phyloP scores from a whole-genome alignment of 1,139 yeast genomes.

The Saccharomyces hybrid region DNA sequence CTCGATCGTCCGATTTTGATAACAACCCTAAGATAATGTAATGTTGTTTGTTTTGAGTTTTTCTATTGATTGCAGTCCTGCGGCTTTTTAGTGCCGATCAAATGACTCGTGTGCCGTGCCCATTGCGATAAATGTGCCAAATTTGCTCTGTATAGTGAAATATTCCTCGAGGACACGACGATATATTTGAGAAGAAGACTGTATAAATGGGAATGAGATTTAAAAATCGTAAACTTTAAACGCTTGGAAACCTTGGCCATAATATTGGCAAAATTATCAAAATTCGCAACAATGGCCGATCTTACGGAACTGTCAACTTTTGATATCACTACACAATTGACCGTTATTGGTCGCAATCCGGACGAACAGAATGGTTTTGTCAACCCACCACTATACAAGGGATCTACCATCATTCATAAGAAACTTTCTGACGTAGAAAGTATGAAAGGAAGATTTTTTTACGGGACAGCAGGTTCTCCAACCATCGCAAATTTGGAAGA shows the following conservation, averaged over 20 bases:
- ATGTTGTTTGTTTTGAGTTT: not conserved
- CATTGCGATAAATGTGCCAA: not conserved
- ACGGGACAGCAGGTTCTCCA: constrained; percentile 11
- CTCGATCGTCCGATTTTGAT: not conserved
- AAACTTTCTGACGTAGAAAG: constrained; percentile 6
- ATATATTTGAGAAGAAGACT: not conserved
- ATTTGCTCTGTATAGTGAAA: not conserved
- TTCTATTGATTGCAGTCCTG: not conserved
- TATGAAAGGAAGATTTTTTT: constrained; percentile 7
- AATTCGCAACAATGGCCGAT: not conserved
- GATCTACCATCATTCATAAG: constrained; percentile 10
- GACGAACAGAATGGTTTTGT: constrained; percentile 9
- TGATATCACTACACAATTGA: constrained; percentile 4
- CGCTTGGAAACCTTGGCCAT: not conserved
- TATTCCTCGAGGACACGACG: not conserved
- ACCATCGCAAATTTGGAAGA: constrained; percentile 10
- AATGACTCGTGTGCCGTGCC: not conserved
- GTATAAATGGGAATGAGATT: not conserved
- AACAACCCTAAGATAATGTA: not conserved
- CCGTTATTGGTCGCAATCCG: constrained; percentile 9
- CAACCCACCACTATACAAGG: constrained; percentile 10
- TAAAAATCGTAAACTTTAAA: not conserved
- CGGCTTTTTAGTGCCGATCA: not conserved
- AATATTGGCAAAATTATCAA: not conserved
- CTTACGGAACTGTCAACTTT: not conserved